A percentile compares a stretch with the other conserved stretches of the same genome.
Evolutionary conservation across 2,329 filamentous ascomycete genomes (phyloP).

Genomic region (Aspergillus pseudoterreus): DNA sequence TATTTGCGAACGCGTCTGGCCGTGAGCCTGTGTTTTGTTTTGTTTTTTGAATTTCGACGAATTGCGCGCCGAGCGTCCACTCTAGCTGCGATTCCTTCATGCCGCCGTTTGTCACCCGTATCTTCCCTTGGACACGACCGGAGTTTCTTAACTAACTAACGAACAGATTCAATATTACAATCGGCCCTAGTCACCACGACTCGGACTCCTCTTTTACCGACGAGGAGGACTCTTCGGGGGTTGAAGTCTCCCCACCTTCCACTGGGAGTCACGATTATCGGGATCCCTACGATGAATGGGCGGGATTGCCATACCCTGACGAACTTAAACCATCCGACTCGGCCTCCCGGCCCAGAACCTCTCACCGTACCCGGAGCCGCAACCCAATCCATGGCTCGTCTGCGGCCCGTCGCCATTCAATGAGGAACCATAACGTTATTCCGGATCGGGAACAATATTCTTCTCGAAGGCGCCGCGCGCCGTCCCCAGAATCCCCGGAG

Average conservation of each 20-base stretch:
- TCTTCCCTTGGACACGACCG: neutral
- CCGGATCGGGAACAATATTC: conserved; percentile 37
- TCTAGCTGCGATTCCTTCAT: neutral
- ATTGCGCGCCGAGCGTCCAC: too few species aligned
- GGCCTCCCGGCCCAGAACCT: conserved; percentile 41
- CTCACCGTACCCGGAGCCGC: conserved; percentile 36
- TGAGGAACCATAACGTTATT: conserved; percentile 25
- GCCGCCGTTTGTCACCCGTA: neutral
- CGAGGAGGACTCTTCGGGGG: conserved; percentile 45
- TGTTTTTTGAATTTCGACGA: too few species aligned
- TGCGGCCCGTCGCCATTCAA: conserved; percentile 31
- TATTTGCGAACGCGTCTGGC: neutral
- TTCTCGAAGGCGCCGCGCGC: conserved; percentile 41
- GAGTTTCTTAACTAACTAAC: conserved; percentile 8
- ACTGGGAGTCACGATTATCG: conserved; percentile 39
- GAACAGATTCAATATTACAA: conserved; percentile 41
- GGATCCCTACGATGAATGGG: conserved; percentile 38
- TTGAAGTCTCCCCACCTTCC: conserved; percentile 41
- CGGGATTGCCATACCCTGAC: conserved; percentile 39
- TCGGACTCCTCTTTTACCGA: conserved; percentile 40
- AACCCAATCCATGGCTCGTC: conserved; percentile 34
- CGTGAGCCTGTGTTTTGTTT: neutral
- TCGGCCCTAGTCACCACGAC: conserved; percentile 36
- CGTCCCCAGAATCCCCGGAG: conserved; percentile 53
- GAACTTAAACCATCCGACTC: conserved; percentile 48